Percentiles rank a stretch among this genome's conserved stretches.
Conservation (phyloP, 768 basidiomycete species). For the Suillus occidentalis region DNA sequence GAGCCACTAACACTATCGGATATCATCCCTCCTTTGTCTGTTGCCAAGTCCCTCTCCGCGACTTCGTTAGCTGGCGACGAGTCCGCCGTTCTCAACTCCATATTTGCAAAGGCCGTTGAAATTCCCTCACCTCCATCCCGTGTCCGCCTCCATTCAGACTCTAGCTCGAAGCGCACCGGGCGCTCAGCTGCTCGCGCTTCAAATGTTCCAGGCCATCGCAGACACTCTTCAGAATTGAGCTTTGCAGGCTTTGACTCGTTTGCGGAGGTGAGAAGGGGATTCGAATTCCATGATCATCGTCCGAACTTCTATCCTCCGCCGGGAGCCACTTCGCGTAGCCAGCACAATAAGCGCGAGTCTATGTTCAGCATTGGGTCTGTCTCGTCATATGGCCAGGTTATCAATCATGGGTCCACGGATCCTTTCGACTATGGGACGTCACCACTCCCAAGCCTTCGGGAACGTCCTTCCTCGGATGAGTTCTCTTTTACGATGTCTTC, state of each 20-base stretch:
- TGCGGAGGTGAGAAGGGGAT: constrained; percentile 75
- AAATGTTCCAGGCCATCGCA: constrained; percentile 28
- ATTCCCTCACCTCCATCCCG: constrained; percentile 34
- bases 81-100: constrained; percentile 54
- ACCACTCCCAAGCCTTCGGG: constrained; percentile 45
- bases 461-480: constrained; percentile 60
- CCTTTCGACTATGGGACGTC: constrained; percentile 67
- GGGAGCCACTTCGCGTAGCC: constrained; percentile 34
- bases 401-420: constrained; percentile 61
- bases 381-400: constrained; percentile 72
- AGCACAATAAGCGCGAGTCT: constrained; percentile 55
- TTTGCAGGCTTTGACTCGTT: constrained; percentile 76
- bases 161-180: constrained; percentile 38
- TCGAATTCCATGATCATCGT: constrained; percentile 65
- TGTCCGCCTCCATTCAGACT: constrained; percentile 44
- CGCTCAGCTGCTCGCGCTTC: constrained; percentile 24
- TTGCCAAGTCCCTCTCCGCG: constrained; percentile 49
- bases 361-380: constrained; percentile 75
- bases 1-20: constrained; percentile 62
- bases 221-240: constrained; percentile 52
- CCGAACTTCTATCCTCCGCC: constrained; percentile 67
- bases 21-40: constrained; percentile 67
- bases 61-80: constrained; percentile 47
- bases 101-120: constrained; percentile 47
- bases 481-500: constrained; percentile 54